Percentiles rank a stretch among this genome's conserved stretches.
Conservation (phyloP, 2,329 filamentous ascomycete genomes). For the Colletotrichum paranaense region DNA sequence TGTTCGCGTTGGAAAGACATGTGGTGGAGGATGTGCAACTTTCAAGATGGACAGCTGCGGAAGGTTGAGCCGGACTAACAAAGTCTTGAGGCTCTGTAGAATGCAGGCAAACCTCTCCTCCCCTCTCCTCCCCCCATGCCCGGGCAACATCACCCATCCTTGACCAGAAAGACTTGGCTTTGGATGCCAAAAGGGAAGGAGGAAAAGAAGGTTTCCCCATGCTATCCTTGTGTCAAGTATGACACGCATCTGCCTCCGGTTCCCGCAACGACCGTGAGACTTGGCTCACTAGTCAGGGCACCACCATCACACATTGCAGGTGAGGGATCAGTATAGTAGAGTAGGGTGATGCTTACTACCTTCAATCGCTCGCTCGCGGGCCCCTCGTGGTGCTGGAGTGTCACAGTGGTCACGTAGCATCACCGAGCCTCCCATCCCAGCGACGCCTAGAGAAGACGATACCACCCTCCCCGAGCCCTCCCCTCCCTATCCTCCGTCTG, state of each 20-base stretch:
- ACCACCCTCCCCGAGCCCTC: no score
- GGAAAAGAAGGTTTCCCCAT: not conserved
- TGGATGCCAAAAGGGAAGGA: not conserved
- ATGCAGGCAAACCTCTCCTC: not conserved
- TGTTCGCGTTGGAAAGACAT: not conserved
- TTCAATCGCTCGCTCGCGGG: not conserved
- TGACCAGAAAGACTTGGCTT: not conserved
- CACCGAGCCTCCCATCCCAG: not conserved
- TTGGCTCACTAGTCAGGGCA: not conserved
- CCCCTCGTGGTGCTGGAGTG: not conserved
- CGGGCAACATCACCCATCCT: not conserved
- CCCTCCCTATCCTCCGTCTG: no score
- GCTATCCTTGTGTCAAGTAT: not conserved
- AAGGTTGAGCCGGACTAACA: not conserved
- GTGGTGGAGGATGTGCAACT: not conserved
- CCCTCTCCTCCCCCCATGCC: not conserved
- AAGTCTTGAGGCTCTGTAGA: not conserved
- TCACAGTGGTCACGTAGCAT: not conserved
- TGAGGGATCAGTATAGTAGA: not conserved
- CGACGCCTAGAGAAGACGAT: no score
- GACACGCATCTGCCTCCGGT: constrained; percentile 1
- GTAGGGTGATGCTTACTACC: not conserved
- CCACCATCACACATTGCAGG: not conserved
- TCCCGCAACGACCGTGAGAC: not conserved
- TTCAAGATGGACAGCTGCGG: no score